Evolutionary conservation across 345 rosid species (phyloP), one percentile per base, ranked within the genome.

Genomic region (Gossypium australe): DNA sequence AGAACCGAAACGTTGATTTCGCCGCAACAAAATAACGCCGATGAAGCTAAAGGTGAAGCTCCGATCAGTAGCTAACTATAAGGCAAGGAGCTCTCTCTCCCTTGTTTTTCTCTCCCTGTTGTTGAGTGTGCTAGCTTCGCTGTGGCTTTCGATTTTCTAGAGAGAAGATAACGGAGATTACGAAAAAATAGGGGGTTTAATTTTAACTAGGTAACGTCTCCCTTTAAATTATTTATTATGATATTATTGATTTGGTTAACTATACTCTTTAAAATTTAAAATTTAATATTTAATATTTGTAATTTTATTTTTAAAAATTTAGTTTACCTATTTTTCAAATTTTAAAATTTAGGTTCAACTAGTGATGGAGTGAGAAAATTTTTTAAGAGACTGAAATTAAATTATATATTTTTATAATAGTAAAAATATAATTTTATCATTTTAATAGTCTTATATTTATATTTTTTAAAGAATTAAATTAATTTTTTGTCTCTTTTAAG

Each of bases 31-130:
- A 74, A 38, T 4, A 7, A 27, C 62, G n/a, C 18, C 56, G 24
- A 63, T 16, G 27, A 20, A 14, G 27, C 25, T 5, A 69, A 72
- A 44, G 53, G 27, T 70, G 64, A 47, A 73, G n/a, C 38, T 58
- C 20, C 60, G 61, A 84, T 78, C 75, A 78, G 66, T 67, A 69
- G 76, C 75, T 72, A 45, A 74, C 44, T 67, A 13, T 76, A 68
- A 55, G n/a, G 61, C 63, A 66, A 74, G 65, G 77, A 59, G 60
- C 51, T 4, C 14, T 38, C 60, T 53, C 58, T 53, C 58, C 58
- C 58, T 53, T n/a, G 57, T 53, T 53, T 53, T 17, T 53, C 20
- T 53, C 22, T n/a, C 22, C 44, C 10, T 52, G 3, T 45, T 9
- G 49, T 45, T 2, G 49, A 45, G 49, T 11, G 49, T 45, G 41